Base-by-base conservation (phyloP, 768 basidiomycete genomes). In the Cystofilobasidium capitatum region DNA sequence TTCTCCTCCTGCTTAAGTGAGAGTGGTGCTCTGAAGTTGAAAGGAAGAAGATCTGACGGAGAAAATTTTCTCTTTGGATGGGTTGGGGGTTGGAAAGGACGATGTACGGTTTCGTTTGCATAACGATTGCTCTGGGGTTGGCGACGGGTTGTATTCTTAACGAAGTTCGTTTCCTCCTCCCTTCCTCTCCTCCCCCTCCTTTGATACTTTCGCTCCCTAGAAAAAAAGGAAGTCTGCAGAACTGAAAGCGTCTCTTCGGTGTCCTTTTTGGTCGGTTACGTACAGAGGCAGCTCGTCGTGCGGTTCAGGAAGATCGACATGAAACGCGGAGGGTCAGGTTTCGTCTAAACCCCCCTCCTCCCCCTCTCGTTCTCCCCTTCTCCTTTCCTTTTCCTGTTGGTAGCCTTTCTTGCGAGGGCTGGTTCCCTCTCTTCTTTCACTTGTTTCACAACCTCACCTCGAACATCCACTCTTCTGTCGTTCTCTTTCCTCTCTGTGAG, bases 91-190 rank as follows among this genome's bases (percentile, higher is more conserved):
- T 59, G 39, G 31, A 33, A 47, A 62, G 62, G 26, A 70, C 72
- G 8, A 81, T 87, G 37, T 92, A 91, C 76, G 90, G 89, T 45
- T 92, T 84, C 77, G 89, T 89, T 83, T 85, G 87, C 10, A 82
- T 91, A 71, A 80, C 91, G 63, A 77, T 88, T 45, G 81, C 82
- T 68, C 80, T 93, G 70, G 83, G 91, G 75, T 79, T 94, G 58
- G 84, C 88, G 9, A 86, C 89, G 29, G 81, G 88, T 64, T 94
- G 90, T 78, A 83, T 93, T 49, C 90, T 96, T 74, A 89, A 88
- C 75, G 85, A 82, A 83, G 86, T 85, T 31, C 47, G 62, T 37
- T 39, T n/a, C 47, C 47, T n/a, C n/a, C 47, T 40, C 4, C 35
- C 33, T 17, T 35, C 22, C 20, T 24, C 0, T 33, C 26, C 26